A percentile compares a stretch with the other conserved stretches of the same genome.
These are phyloP conservation scores for Microdochium bolleyi DNA, from an alignment of 2,329 filamentous ascomycete species.

Conservation along the genomic window DNA sequence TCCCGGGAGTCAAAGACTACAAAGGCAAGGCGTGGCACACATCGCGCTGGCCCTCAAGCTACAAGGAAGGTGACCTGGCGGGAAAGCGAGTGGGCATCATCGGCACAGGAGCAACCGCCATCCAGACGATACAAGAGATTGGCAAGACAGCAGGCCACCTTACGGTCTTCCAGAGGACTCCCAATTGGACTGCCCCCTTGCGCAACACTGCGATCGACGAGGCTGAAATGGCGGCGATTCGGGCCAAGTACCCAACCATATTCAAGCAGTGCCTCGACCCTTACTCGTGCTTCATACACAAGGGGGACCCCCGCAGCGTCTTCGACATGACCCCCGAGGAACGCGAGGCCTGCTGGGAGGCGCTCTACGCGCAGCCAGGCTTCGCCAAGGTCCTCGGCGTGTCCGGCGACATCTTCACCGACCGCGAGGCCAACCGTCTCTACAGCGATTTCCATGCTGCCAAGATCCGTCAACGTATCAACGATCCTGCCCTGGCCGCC, in stretches of 20 bases:
- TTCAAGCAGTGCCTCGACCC: slow-evolving; percentile 16
- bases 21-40: slow-evolving; percentile 17
- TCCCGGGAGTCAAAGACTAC: slow-evolving; percentile 19
- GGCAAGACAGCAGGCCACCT: slow-evolving; percentile 11
- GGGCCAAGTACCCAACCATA: slow-evolving; percentile 19
- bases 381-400: slow-evolving; percentile 24
- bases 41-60: slow-evolving; percentile 13
- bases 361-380: slow-evolving; percentile 25
- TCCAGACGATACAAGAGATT: slow-evolving; percentile 20
- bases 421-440: slow-evolving; percentile 17
- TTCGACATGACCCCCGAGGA: slow-evolving; percentile 21
- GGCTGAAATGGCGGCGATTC: slow-evolving; percentile 18
- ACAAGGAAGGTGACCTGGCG: slow-evolving; percentile 5
- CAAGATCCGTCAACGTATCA: slow-evolving; percentile 24
- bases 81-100: slow-evolving; percentile 19
- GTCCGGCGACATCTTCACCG: slow-evolving; percentile 17
- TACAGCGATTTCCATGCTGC: slow-evolving; percentile 19
- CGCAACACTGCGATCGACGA: slow-evolving; percentile 15
- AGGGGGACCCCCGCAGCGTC: slow-evolving; percentile 15
- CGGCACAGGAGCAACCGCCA: slow-evolving; percentile 19
- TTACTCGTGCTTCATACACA: slow-evolving; percentile 19
- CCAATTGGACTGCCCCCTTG: slow-evolving; percentile 16
- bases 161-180: slow-evolving; percentile 16
- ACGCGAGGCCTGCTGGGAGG: slow-evolving; percentile 17
- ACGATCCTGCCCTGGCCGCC: slow-evolving; percentile 24